phyloP scores from a whole-genome alignment of 352 stramenopile species.

The Phytopythium litorale region DNA sequence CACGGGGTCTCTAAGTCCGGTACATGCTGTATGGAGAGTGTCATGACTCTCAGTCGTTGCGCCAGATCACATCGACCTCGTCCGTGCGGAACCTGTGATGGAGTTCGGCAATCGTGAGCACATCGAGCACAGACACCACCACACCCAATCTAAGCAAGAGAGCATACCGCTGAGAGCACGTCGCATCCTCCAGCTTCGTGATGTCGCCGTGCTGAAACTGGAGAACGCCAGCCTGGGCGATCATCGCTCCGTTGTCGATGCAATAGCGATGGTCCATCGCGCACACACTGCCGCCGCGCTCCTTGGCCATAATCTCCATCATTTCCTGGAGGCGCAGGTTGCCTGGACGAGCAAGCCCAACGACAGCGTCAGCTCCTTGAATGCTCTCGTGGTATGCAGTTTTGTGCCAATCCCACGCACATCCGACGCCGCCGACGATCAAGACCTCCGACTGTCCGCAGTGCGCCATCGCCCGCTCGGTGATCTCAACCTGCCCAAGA shows the following conservation, averaged over 20 bases:
- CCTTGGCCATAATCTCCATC: constrained; percentile 97
- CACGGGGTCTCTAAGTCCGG: not conserved
- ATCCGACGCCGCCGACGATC: constrained; percentile 99
- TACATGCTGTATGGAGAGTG: not conserved
- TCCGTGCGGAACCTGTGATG: constrained; percentile 95
- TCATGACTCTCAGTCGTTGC: constrained; percentile 47
- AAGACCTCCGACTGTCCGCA: constrained; percentile 95
- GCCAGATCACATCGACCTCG: constrained; percentile 96
- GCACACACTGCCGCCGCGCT: constrained; percentile 93
- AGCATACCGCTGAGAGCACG: constrained; percentile 91
- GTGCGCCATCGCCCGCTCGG: constrained; percentile 99
- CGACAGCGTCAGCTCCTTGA: not conserved
- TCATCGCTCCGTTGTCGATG: constrained; percentile 99
- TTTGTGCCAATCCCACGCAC: constrained; percentile 51
- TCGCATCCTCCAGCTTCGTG: constrained; percentile 90
- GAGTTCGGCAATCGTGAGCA: not conserved
- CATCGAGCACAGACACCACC: not conserved
- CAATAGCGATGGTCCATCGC: constrained; percentile 99
- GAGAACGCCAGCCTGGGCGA: constrained; percentile 98
- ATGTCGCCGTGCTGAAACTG: constrained; percentile 93
- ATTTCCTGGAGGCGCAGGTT: constrained; percentile 93
- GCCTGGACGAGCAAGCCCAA: constrained; percentile 14
- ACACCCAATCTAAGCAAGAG: not conserved
- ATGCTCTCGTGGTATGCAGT: not conserved
- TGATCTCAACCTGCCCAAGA: constrained; percentile 94